Evolutionary conservation across 2,329 filamentous ascomycete genomes (phyloP), one percentile per base, ranked within the genome.

Genomic region (Paracamarosporium sp.): DNA sequence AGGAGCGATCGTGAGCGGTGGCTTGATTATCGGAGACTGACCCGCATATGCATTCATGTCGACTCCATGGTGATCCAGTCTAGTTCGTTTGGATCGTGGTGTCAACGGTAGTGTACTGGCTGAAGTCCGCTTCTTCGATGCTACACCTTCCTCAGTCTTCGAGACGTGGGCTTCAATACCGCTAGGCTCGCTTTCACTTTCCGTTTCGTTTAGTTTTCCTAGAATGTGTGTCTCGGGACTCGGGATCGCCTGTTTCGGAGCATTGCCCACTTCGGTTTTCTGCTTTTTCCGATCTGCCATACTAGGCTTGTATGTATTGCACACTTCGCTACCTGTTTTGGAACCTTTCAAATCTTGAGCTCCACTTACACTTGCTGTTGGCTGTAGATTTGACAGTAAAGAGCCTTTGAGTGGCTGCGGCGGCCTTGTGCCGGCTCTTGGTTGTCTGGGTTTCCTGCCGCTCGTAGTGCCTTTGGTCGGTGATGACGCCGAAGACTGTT

Each of bases 21-120:
- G 43, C 35, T 31, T 25, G 3, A 41, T 17, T n/a, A 17, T 46
- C 7, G 9, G 25, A 13, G n/a, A 31, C 20, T 25, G 30, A 9
- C 30, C 44, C 11, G 13, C 33, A 24, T 41, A 30, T 33, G n/a
- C 30, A 27, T 47, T 44, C 13, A 8, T 17, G 1, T 30, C 15
- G 11, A n/a, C 28, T 15, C 25, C 40, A 46, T 38, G 9, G n/a
- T 43, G 17, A 27, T 41, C 48, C 7, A 31, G 25, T 50, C 52
- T 57, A 27, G 45, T 40, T 15, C 56, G 54, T 46, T 63, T 60
- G 22, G 33, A 31, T 1, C 24, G 28, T 27, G 57, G 57, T 12
- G 57, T 63, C 20, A 53, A 52, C 7, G 57, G 60, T 17, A 33
- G n/a, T 4, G 20, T 28, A 9, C 28, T 48, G 20, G 2, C 13